Evolutionary conservation across 495 filamentous ascomycete species (phyloP).

Genomic region (Tricharina praecox): DNA sequence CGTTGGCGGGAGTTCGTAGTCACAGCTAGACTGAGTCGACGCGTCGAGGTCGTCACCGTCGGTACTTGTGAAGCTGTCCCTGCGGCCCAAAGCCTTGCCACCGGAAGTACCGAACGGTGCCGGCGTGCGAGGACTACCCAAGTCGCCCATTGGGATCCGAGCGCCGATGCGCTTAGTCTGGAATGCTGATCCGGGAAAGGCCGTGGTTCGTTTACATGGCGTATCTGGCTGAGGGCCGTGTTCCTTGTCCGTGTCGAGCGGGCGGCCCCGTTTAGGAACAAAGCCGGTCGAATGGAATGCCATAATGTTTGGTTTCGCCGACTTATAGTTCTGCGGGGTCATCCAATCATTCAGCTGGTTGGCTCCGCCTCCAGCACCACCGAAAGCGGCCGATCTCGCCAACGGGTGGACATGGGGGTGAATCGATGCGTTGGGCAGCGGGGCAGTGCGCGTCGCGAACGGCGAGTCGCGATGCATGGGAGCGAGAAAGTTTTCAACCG

Average conservation of each 20-base stretch:
- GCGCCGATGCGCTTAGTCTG: conserved; percentile 35
- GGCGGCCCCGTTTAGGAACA: conserved; percentile 57
- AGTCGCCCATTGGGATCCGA: conserved; percentile 46
- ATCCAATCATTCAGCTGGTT: conserved; percentile 32
- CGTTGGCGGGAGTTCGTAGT: conserved; percentile 70
- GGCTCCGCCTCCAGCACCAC: conserved; percentile 32
- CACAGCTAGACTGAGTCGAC: conserved; percentile 27
- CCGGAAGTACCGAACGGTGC: not conserved
- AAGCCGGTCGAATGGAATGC: conserved; percentile 91
- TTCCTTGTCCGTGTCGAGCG: conserved; percentile 43
- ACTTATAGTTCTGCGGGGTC: conserved; percentile 71
- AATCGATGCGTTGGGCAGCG: conserved; percentile 39
- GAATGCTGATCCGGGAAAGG: conserved; percentile 42
- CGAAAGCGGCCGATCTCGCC: conserved; percentile 61
- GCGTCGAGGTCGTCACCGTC: conserved; percentile 14
- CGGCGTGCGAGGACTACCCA: conserved; percentile 1
- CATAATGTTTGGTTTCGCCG: conserved; percentile 62
- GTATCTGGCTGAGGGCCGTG: conserved; percentile 59
- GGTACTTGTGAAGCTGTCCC: conserved; percentile 20
- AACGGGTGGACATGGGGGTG: conserved; percentile 52
- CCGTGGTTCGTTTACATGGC: conserved; percentile 65
- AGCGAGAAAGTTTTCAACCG: conserved; percentile 56
- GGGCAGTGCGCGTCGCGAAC: conserved; percentile 37
- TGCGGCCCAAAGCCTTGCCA: conserved; percentile 12
- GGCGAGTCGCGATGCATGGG: conserved; percentile 43